Conservation (phyloP, 1,284 basidiomycete genomes). For the Naganishia cerealis region DNA sequence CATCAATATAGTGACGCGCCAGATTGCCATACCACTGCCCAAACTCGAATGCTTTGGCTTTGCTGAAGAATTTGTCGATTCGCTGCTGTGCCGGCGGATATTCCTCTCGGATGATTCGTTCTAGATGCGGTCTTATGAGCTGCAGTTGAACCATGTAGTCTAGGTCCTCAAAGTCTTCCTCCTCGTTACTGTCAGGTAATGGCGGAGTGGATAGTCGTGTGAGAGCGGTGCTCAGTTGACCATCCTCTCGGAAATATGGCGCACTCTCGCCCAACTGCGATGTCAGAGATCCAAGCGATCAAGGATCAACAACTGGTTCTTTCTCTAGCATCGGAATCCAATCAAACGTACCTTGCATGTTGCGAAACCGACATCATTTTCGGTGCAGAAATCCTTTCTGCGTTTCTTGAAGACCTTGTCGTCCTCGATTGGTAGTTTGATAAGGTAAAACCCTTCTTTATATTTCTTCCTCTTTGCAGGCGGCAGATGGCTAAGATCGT, state of each 20-base stretch:
- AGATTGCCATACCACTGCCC: conserved; percentile 39
- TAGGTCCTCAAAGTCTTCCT: conserved; percentile 31
- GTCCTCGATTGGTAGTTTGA: conserved; percentile 29
- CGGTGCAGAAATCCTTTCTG: conserved; percentile 35
- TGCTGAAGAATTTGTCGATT: conserved; percentile 39
- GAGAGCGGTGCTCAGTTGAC: conserved; percentile 31
- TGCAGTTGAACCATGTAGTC: conserved; percentile 35
- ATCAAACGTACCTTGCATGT: conserved; percentile 37
- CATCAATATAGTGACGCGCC: conserved; percentile 35
- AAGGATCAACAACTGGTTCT: neutral
- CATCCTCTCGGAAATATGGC: neutral
- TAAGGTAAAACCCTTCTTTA: conserved; percentile 35
- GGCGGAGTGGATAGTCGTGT: conserved; percentile 35
- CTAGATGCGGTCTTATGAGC: conserved; percentile 38
- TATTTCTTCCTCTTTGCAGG: conserved; percentile 31
- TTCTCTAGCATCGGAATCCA: neutral
- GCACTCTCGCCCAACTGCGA: conserved; percentile 35
- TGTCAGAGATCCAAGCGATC: neutral
- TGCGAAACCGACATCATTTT: conserved; percentile 38
- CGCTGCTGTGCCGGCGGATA: conserved; percentile 43
- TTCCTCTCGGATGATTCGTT: conserved; percentile 37
- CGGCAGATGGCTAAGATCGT: conserved; percentile 3
- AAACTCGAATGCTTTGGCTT: conserved; percentile 16
- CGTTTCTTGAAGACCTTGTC: conserved; percentile 22
- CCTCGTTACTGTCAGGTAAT: conserved; percentile 12